phyloP scores from a whole-genome alignment of 179 eudicot species.

The Kewa caespitosa region DNA sequence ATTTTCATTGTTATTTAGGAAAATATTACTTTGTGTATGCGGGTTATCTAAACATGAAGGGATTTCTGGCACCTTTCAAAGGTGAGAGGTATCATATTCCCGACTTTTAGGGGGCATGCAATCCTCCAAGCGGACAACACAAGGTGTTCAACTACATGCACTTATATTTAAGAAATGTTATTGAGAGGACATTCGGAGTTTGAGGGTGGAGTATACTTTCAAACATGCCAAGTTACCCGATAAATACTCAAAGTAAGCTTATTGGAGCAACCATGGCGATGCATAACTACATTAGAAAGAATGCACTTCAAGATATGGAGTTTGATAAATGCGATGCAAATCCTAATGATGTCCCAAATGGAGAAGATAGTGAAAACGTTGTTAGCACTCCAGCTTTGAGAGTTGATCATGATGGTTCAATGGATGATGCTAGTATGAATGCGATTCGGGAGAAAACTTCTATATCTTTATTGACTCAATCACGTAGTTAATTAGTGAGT shows the following conservation, averaged over 20 bases:
- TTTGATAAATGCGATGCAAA: slow-evolving; percentile 12
- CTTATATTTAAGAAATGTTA: neutral
- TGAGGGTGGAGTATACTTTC: neutral
- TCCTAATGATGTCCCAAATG: neutral
- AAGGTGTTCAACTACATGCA: slow-evolving; percentile 1
- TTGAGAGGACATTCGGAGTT: slow-evolving; percentile 8
- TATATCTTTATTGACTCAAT: neutral
- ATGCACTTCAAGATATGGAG: slow-evolving; percentile 12
- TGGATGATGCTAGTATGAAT: neutral
- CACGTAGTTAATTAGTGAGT: too few relatives aligned
- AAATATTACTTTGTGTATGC: neutral
- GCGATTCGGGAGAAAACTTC: neutral
- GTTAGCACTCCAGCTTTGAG: neutral
- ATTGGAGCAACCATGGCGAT: slow-evolving; percentile 10
- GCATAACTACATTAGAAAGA: slow-evolving; percentile 9
- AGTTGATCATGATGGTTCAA: neutral
- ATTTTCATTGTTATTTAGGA: neutral
- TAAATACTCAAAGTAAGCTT: neutral
- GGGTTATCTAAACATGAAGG: neutral
- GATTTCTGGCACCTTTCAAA: slow-evolving; percentile 4
- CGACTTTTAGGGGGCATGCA: neutral
- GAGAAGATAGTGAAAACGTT: neutral
- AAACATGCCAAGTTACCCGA: neutral
- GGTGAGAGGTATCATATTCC: slow-evolving; percentile 1
- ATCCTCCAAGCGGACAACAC: neutral